A percentile compares a stretch with the other conserved stretches of the same genome.
Conservation (phyloP, 73 alveolate genomes). For the Paramecium primaurelia region DNA sequence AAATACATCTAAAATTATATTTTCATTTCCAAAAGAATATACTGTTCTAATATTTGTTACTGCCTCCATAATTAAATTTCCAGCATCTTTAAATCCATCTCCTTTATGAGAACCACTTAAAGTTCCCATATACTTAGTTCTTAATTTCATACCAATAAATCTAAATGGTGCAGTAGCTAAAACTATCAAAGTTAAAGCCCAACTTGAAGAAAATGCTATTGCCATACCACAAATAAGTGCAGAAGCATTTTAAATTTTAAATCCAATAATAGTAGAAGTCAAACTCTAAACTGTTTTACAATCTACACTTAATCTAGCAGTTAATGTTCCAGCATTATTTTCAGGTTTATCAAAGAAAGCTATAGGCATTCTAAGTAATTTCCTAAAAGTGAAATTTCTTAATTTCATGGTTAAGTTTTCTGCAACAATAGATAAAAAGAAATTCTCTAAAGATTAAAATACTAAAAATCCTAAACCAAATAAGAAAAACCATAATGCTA, state of each 20-base stretch:
- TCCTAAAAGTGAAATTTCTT: conserved; percentile 32
- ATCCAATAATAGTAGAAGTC: conserved; percentile 49
- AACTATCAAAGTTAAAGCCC: conserved; percentile 51
- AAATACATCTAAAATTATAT: conserved; percentile 63
- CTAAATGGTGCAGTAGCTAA: conserved; percentile 56
- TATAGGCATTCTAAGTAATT: conserved; percentile 57
- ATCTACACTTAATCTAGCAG: conserved; percentile 59
- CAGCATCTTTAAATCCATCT: conserved; percentile 80
- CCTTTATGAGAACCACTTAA: conserved; percentile 56
- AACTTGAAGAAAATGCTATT: conserved; percentile 41
- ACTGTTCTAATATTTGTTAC: conserved; percentile 86
- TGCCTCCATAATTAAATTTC: conserved; percentile 81
- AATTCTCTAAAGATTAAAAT: background rate
- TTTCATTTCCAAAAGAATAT: conserved; percentile 79
- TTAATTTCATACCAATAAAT: conserved; percentile 54
- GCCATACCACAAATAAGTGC: conserved; percentile 55
- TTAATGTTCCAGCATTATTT: conserved; percentile 63
- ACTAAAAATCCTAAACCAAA: conserved; percentile 28
- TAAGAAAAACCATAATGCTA: conserved; percentile 5
- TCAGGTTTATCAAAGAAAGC: conserved; percentile 58
- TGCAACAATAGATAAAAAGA: conserved; percentile 38
- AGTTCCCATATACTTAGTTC: conserved; percentile 67
- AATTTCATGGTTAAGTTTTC: conserved; percentile 43
- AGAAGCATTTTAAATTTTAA: conserved; percentile 28
- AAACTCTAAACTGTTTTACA: conserved; percentile 42